Evolutionary conservation across 306 rosid species (phyloP).

Genomic region (Amphicarpaea edgeworthii): DNA sequence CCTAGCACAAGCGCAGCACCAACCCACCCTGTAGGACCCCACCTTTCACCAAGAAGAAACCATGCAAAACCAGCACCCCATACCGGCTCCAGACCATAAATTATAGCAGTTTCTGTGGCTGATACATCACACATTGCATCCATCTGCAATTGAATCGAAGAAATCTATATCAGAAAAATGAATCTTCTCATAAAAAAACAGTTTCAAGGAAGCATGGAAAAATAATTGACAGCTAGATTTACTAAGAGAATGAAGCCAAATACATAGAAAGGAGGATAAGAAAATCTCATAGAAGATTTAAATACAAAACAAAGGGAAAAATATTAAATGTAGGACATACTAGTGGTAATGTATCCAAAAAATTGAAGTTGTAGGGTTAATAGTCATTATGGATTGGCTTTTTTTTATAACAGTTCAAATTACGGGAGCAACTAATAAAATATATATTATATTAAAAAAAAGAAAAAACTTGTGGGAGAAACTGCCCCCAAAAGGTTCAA

Average conservation of each 20-base stretch:
- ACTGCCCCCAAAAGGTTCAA: neutral
- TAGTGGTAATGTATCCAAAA: neutral
- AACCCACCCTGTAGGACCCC: conserved; percentile 76
- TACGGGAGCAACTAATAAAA: neutral
- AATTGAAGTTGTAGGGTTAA: neutral
- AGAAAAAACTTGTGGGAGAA: neutral
- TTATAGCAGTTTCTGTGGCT: conserved; percentile 79
- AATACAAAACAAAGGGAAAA: neutral
- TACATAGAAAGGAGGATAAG: neutral
- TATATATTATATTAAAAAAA: neutral
- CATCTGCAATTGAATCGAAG: conserved; percentile 56
- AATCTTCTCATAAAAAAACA: conserved; percentile 8
- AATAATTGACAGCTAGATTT: neutral
- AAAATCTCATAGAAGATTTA: neutral
- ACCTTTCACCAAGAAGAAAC: conserved; percentile 86
- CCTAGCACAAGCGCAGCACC: conserved; percentile 86
- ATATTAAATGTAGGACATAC: neutral
- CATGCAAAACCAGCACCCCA: conserved; percentile 89
- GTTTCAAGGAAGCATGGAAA: conserved; percentile 8
- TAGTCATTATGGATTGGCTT: neutral
- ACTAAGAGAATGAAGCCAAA: neutral
- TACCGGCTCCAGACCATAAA: conserved; percentile 81
- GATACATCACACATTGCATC: conserved; percentile 81
- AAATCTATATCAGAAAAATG: conserved; percentile 29
- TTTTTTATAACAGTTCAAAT: neutral